Evolutionary conservation across 352 stramenopile species (phyloP), one percentile per base, ranked within the genome.

Genomic region (Phytophthora pini): DNA sequence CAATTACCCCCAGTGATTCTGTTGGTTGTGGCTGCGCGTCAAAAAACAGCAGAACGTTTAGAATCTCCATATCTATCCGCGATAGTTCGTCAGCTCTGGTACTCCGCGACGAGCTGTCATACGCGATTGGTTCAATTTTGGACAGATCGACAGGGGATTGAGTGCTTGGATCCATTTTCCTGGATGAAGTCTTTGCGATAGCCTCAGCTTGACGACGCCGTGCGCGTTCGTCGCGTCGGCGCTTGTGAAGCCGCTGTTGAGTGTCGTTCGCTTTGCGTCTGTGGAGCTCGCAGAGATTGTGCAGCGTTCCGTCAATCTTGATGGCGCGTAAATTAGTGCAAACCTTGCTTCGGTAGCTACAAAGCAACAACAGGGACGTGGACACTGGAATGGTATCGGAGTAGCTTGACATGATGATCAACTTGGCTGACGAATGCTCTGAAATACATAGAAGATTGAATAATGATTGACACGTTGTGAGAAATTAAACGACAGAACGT

Each of bases 201-300:
- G 31, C 31, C 11, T 36, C 31, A 2, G 31, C 31, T 36, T 1
- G 31, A 5, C 31, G 31, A 36, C 31, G 31, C 9, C 9, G 31
- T 36, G 38, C 38, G 8, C 38, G 43, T 48, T 68, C 29, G 26
- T 73, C 65, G 4, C 65, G 69, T 24, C 64, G 76, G 1, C 74
- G 65, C 47, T 75, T 61, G 46, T 86, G 74, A 4, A 85, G 70
- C 17, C 73, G 68, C 39, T 80, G 73, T 51, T 90, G 81, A 44
- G 84, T 87, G 7, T 72, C 49, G 34, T 90, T 90, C 15, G 81
- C 79, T 46, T 87, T 84, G 34, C 64, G 64, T 0, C 79, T 77
- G 41, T 90, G 81, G 32, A 80, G 70, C 24, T 90, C 79, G 56
- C 81, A 90, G 36, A 87, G 67, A 15, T 77, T 79, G 71, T 90